A percentile compares a stretch with the other conserved stretches of the same genome.
Evolutionary conservation across 805 yeast genomes (phyloP).

Genomic region (Metschnikowia picachoensis): DNA sequence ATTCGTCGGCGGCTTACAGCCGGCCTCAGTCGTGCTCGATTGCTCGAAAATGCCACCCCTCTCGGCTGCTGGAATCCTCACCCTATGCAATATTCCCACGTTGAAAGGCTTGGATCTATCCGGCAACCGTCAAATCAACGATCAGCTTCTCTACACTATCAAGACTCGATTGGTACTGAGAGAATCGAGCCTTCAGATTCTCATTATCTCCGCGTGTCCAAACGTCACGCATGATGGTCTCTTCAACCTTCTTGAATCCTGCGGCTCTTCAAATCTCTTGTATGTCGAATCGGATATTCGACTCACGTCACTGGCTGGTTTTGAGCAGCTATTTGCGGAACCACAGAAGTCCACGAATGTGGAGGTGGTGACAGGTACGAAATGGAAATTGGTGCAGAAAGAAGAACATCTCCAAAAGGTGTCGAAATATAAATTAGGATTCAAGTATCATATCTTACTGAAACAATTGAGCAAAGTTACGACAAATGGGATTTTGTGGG

Average conservation of each 20-base stretch:
- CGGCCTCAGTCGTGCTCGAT: slow-evolving; percentile 25
- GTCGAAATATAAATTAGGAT: slow-evolving; percentile 23
- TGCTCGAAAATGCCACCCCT: slow-evolving; percentile 19
- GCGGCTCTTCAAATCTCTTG: slow-evolving; percentile 4
- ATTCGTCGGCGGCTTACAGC: slow-evolving; percentile 17
- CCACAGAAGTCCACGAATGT: background rate
- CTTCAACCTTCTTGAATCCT: slow-evolving; percentile 6
- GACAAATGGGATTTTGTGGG: slow-evolving; percentile 12
- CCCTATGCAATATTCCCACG: slow-evolving; percentile 26
- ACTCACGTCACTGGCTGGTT: slow-evolving; percentile 3
- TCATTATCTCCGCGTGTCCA: slow-evolving; percentile 24
- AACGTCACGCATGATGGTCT: slow-evolving; percentile 12
- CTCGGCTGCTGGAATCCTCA: slow-evolving; percentile 21
- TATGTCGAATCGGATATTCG: slow-evolving; percentile 16
- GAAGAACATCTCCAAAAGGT: slow-evolving; percentile 10
- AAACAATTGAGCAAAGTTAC: slow-evolving; percentile 1
- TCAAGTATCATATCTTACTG: slow-evolving; percentile 21
- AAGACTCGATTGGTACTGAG: slow-evolving; percentile 16
- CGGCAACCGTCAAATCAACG: slow-evolving; percentile 26
- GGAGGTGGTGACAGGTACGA: slow-evolving; percentile 19
- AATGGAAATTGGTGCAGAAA: slow-evolving; percentile 20
- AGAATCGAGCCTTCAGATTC: slow-evolving; percentile 21
- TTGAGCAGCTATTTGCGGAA: slow-evolving; percentile 2
- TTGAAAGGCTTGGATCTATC: slow-evolving; percentile 33
- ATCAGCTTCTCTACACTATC: slow-evolving; percentile 27